These are phyloP conservation scores for Thalassiosira ordinaria DNA, from an alignment of 352 stramenopile species.

Conservation along the genomic window DNA sequence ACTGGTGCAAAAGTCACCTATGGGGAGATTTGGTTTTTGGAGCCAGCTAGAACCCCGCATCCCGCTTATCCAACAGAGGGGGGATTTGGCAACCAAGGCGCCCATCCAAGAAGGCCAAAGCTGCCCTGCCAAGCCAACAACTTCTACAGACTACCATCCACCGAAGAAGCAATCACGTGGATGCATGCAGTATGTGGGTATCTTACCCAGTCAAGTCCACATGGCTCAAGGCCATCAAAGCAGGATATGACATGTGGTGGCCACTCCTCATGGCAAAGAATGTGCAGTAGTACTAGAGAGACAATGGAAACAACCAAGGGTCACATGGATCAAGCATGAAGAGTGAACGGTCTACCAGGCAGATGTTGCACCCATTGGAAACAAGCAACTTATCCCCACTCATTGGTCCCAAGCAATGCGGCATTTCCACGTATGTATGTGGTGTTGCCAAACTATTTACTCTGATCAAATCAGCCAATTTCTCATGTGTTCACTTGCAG, in stretches of 20 bases:
- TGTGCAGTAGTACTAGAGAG: conserved; percentile 24
- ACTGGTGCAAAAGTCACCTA: no score
- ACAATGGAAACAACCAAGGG: conserved; percentile 34
- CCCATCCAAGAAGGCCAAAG: no score
- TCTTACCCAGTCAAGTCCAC: conserved; percentile 21
- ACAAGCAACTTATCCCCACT: conserved; percentile 5
- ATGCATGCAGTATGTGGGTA: neutral
- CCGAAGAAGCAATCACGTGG: conserved; percentile 31
- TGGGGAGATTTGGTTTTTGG: no score
- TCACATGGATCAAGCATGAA: conserved; percentile 34
- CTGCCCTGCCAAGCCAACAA: neutral
- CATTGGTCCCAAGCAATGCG: neutral
- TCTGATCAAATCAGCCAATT: conserved; percentile 65
- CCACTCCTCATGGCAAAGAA: conserved; percentile 23
- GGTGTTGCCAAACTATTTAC: conserved; percentile 33
- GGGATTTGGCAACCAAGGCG: neutral
- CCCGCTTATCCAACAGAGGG: no score
- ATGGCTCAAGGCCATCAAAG: conserved; percentile 30
- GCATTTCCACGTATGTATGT: conserved; percentile 42
- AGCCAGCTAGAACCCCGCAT: no score
- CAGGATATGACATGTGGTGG: conserved; percentile 27
- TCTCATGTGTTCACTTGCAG: conserved; percentile 31
- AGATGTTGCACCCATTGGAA: conserved; percentile 1
- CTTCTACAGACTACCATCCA: conserved; percentile 29
- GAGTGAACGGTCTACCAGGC: conserved; percentile 21